Evolutionary conservation across 305 asterid species (phyloP).

Genomic region (Fraxinus baroniana): DNA sequence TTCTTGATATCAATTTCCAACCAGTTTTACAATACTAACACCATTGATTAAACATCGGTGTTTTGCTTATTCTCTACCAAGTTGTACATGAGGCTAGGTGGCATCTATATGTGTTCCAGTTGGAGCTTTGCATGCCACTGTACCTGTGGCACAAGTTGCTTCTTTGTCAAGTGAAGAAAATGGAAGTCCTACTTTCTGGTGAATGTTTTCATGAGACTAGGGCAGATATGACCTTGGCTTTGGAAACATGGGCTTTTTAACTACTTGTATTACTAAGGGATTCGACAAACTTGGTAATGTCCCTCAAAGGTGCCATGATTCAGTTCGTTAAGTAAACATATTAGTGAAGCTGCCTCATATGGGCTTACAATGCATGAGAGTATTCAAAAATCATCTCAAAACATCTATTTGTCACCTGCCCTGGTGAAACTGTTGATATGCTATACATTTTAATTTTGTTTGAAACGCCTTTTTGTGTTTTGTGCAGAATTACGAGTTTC

Average conservation of each 20-base stretch:
- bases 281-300: not conserved
- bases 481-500: not conserved
- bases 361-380: not conserved
- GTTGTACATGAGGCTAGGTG: not conserved
- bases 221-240: not conserved
- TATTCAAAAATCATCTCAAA: not conserved
- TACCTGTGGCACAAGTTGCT: not conserved
- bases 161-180: not conserved
- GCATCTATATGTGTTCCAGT: not conserved
- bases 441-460: not conserved
- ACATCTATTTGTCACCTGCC: not conserved
- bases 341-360: not conserved
- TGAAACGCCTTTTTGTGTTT: not conserved
- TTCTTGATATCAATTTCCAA: not conserved
- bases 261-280: not conserved
- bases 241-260: not conserved
- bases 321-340: not conserved
- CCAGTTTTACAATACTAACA: not conserved
- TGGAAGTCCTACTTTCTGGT: constrained; percentile 1
- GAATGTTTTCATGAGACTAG: not conserved
- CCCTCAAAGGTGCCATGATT: not conserved
- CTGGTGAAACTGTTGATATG: not conserved
- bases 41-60: not conserved
- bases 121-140: not conserved
- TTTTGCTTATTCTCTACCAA: not conserved